Evolutionary conservation across 192 early-diverging fungal genomes (phyloP), one percentile per base, ranked within the genome.

Genomic region (Coemansia sp.): DNA sequence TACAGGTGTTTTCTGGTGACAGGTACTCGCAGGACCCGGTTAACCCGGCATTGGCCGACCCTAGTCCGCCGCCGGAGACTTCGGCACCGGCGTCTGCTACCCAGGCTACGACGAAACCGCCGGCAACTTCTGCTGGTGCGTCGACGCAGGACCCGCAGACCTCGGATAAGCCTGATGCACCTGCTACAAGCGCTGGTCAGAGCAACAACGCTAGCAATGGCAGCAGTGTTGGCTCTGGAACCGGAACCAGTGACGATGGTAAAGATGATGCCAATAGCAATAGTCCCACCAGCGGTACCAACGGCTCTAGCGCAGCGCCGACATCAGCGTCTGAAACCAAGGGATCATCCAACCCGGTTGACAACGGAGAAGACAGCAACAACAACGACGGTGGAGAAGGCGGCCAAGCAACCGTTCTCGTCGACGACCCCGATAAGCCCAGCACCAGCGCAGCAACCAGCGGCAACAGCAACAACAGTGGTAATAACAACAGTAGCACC

Each of bases 1-100:
- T 79, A 1, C 40, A 52, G 18, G 42, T 79, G 25, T 73, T 79
- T 64, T 42, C 42, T 8, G 76, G 76, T 3, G 58, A 79, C 36
- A 40, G 60, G 18, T 79, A 70, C 63, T 40, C 68, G 2, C 63
- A 73, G 49, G 67, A 79, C 29, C 67, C 71, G 3, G 64, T 45
- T 42, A 56, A 66, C 7, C 48, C 67, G 0, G 40, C 60, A 2
- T 56, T 67, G 20, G 66, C 34, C 31, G 34, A 60, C 5, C 48
- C 56, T 4, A 34, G 48, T n/a, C 48, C 20, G 7, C 31, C 42
- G 32, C 5, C 17, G 11, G 31, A 49, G 8, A 55, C 52, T 22
- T 38, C 11, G 17, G 29, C 63, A 5, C 12, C 61, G 16, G 30
- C 60, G 1, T n/a, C 61, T 1, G 28, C 20, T 0, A 1, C 48